Base-by-base conservation (phyloP, 306 rosid genomes). In the Castanea sativa region DNA sequence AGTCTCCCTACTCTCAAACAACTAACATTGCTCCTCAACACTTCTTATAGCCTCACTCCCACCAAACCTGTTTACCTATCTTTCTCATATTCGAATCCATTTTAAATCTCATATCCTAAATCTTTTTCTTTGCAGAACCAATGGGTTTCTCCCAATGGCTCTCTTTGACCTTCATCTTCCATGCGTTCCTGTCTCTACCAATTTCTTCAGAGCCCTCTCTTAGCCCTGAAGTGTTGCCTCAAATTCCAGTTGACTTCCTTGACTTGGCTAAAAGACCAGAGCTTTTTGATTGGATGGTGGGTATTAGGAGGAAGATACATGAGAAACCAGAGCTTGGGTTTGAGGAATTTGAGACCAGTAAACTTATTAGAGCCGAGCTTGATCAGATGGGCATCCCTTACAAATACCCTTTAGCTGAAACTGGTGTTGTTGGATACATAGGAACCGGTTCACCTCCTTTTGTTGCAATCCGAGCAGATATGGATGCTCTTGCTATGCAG, bases 401-500 rank as follows among this genome's bases (percentile, higher is more conserved):
- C 73, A 82, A 85, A 70, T 65, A 92, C 85, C 96, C 96, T 58
- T 68, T 94, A 58, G 94, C 97, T 20, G 63, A 82, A 5, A 92
- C 98, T 2, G 98, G 98, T 64, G 86, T 94, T 61, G 74, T 94
- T 45, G 97, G 88, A 73, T 90, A 80, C 76, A 72, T 94, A 43
- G 98, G 98, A 55, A 84, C 92, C 15, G 89, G 93, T 2, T 57
- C 38, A 0, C 82, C 97, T 14, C 98, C 98, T 68, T 91, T 88
- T 83, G 97, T 92, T 58, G 98, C 98, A 30, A 73, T 94, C 41
- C 87, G 98, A 77, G 95, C 97, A 18, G 97, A 94, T 75, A 94
- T 92, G 97, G 98, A 92, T 87, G 98, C 98, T 82, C 91, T 92
- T 52, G 78, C 83, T 55, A 82, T 91, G 80, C 90, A 90, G 97